phyloP scores from a whole-genome alignment of 805 yeast genomes.

The Yamadazyma ubonensis region DNA sequence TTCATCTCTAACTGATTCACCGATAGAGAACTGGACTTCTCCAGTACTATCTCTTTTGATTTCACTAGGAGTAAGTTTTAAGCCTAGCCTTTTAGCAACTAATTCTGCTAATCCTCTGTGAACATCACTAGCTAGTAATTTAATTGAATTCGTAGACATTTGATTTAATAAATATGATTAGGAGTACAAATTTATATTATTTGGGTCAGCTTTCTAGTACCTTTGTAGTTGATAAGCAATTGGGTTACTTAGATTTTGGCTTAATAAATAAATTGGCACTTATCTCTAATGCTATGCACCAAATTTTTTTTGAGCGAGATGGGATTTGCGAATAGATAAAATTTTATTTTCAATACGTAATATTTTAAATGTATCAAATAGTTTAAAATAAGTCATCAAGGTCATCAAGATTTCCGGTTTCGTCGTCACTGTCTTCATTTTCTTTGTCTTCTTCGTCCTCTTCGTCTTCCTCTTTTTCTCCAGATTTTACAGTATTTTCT shows the following conservation, averaged over 20 bases:
- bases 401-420: conserved; percentile 27
- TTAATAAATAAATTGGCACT: too few species aligned
- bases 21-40: conserved; percentile 69
- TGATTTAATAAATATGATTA: neutral
- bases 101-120: conserved; percentile 80
- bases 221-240: too few species aligned
- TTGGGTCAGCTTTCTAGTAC: too few species aligned
- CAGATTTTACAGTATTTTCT: conserved; percentile 21
- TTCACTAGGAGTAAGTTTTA: conserved; percentile 67
- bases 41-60: conserved; percentile 77
- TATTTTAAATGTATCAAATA: too few species aligned
- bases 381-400: conserved; percentile 38
- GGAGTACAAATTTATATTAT: too few species aligned
- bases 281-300: conserved; percentile 1
- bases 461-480: conserved; percentile 25
- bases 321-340: conserved; percentile 10
- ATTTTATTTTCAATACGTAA: neutral
- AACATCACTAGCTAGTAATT: conserved; percentile 62
- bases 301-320: conserved; percentile 10
- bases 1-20: conserved; percentile 82
- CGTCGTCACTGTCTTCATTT: conserved; percentile 22
- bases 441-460: conserved; percentile 27
- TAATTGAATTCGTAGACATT: conserved; percentile 68
- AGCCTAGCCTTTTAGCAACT: conserved; percentile 68
- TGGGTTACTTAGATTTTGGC: too few species aligned